phyloP scores from a whole-genome alignment of 202 grass and related monocot species.

The Zoysia matrella region DNA sequence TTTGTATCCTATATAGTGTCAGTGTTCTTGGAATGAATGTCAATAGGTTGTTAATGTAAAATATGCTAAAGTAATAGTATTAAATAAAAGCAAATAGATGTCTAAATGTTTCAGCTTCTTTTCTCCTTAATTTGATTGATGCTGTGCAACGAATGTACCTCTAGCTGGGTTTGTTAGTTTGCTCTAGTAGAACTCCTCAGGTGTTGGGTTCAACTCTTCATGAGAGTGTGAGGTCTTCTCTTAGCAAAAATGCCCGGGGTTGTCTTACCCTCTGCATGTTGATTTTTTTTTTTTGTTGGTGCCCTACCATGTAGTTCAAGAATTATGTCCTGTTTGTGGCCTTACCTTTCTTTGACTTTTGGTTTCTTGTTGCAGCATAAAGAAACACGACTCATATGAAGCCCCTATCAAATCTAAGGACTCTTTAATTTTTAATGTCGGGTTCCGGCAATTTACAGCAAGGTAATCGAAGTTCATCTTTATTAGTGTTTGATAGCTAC shows the following conservation, averaged over 20 bases:
- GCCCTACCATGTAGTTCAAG: neutral
- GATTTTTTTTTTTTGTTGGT: neutral
- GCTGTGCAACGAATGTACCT: too few relatives aligned
- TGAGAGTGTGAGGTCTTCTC: too few relatives aligned
- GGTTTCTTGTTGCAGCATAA: conserved; percentile 64
- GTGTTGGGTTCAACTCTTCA: too few relatives aligned
- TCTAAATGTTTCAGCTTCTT: conserved; percentile 16
- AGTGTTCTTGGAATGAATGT: neutral
- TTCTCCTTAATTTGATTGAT: too few relatives aligned
- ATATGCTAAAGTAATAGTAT: neutral
- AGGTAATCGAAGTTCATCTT: conserved; percentile 57
- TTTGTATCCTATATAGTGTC: conserved; percentile 9
- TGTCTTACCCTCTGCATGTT: too few relatives aligned
- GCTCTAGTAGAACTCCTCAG: too few relatives aligned
- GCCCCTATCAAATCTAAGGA: conserved; percentile 95
- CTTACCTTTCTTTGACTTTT: conserved; percentile 19
- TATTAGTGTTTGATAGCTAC: neutral
- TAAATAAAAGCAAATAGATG: conserved; percentile 9
- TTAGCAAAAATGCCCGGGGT: too few relatives aligned
- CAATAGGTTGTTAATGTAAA: neutral
- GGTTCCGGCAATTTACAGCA: conserved; percentile 87
- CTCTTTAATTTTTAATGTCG: conserved; percentile 81
- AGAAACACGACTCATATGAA: conserved; percentile 89
- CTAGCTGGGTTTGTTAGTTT: too few relatives aligned
- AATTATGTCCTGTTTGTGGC: neutral